Evolutionary conservation across 2,329 filamentous ascomycete genomes (phyloP).

Genomic region (Teratosphaeriaceae sp.): DNA sequence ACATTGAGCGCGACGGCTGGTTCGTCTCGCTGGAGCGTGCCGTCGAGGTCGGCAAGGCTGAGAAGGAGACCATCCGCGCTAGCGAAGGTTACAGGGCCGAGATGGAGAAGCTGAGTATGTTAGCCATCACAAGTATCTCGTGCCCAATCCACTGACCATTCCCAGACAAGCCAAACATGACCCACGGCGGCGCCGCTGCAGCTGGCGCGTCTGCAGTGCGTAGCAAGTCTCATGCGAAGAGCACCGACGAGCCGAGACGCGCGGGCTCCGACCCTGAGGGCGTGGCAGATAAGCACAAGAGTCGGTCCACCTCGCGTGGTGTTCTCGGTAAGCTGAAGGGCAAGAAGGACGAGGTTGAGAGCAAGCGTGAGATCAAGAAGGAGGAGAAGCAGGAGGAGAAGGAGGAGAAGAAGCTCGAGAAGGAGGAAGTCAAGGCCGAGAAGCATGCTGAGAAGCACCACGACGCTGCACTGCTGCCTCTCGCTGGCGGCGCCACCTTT

Average conservation of each 20-base stretch:
- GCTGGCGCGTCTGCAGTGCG: constrained; percentile 33
- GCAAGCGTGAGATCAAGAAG: constrained; percentile 37
- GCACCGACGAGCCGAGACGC: constrained; percentile 36
- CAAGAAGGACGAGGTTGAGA: constrained; percentile 53
- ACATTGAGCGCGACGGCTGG: constrained; percentile 87
- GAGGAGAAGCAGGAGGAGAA: constrained; percentile 34
- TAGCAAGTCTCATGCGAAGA: constrained; percentile 35
- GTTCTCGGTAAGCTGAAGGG: constrained; percentile 52
- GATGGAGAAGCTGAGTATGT: constrained; percentile 63
- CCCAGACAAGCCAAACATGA: constrained; percentile 23
- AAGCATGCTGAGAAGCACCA: constrained; percentile 27
- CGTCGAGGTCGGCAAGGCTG: constrained; percentile 76
- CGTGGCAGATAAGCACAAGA: constrained; percentile 46
- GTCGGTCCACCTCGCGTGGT: constrained; percentile 53
- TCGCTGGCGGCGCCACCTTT: constrained; percentile 22
- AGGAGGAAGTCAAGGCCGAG: constrained; percentile 31
- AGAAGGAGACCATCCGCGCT: constrained; percentile 64
- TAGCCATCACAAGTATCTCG: neutral
- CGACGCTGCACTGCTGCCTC: constrained; percentile 22
- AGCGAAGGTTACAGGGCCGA: constrained; percentile 85
- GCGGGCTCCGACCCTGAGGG: constrained; percentile 18
- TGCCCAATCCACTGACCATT: neutral
- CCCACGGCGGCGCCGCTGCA: constrained; percentile 30
- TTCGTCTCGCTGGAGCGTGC: constrained; percentile 75
- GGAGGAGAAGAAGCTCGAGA: constrained; percentile 34